A percentile compares a stretch with the other conserved stretches of the same genome.
These are phyloP conservation scores for Bruguiera sexangula DNA, from an alignment of 345 rosid genomes.

Conservation along the genomic window DNA sequence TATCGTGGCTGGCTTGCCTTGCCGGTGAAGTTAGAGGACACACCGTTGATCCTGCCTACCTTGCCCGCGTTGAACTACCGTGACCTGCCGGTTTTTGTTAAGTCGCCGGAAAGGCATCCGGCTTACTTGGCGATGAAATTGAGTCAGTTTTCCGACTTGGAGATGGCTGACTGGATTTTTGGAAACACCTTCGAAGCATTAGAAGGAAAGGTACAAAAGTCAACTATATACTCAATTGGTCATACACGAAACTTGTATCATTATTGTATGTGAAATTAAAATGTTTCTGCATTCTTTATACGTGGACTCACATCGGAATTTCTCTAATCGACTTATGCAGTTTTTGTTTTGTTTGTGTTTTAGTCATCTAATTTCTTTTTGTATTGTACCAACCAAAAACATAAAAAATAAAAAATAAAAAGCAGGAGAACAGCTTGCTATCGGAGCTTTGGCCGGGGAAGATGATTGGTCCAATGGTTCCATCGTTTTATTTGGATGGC, in stretches of 20 bases:
- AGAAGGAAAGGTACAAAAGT: constrained; percentile 47
- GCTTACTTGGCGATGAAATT: constrained; percentile 55
- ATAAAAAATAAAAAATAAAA: no score
- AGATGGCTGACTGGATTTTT: constrained; percentile 58
- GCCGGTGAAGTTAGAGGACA: constrained; percentile 35
- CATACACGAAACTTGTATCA: neutral
- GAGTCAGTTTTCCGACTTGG: constrained; percentile 50
- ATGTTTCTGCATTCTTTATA: no score
- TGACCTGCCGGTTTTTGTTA: constrained; percentile 57
- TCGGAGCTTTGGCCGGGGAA: constrained; percentile 52
- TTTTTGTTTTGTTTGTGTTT: no score
- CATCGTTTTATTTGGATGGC: constrained; percentile 50
- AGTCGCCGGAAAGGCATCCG: constrained; percentile 38
- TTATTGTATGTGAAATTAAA: neutral
- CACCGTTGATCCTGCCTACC: constrained; percentile 41
- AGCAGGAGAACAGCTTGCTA: neutral
- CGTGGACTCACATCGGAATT: no score
- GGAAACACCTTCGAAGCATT: constrained; percentile 52
- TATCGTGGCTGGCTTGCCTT: constrained; percentile 37
- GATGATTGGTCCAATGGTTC: constrained; percentile 74
- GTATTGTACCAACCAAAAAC: no score
- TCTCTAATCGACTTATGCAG: no score
- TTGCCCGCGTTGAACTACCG: constrained; percentile 44
- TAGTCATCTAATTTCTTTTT: no score
- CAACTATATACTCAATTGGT: no score